These are phyloP conservation scores for Solanum ossicruentum DNA, from an alignment of 257 asterid genomes.

Conservation along the genomic window DNA sequence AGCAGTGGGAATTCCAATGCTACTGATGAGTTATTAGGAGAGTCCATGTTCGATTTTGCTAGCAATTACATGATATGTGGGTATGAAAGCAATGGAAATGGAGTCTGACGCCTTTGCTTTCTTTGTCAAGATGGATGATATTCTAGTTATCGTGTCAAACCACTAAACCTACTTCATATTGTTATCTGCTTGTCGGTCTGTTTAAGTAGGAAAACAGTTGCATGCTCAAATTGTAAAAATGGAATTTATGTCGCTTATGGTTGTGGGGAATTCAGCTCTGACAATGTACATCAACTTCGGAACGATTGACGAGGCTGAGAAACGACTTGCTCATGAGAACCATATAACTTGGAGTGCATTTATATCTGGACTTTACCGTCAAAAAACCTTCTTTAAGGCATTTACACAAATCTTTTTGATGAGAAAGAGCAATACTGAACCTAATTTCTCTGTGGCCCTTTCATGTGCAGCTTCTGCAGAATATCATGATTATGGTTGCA, in stretches of 20 bases:
- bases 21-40: background rate
- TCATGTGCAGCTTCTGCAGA: constrained; percentile 5
- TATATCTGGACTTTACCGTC: constrained; percentile 13
- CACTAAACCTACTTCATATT: constrained; percentile 8
- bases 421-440: constrained; percentile 6
- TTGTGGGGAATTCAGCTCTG: constrained; percentile 12
- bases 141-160: constrained; percentile 5
- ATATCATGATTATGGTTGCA: background rate
- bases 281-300: constrained; percentile 13
- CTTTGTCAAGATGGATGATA: background rate
- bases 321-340: background rate
- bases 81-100: constrained; percentile 2
- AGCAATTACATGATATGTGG: constrained; percentile 1
- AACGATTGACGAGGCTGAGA: constrained; percentile 12
- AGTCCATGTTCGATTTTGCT: background rate
- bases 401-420: constrained; percentile 4
- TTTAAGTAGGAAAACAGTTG: constrained; percentile 13
- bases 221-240: constrained; percentile 9
- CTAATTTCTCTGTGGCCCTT: constrained; percentile 12
- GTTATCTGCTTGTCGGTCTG: constrained; percentile 3
- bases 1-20: background rate
- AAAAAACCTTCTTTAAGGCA: constrained; percentile 1
- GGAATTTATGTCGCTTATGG: background rate
- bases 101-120: background rate
- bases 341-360: constrained; percentile 9